Evolutionary conservation across 768 basidiomycete genomes (phyloP).

Genomic region (Suillus placidus): DNA sequence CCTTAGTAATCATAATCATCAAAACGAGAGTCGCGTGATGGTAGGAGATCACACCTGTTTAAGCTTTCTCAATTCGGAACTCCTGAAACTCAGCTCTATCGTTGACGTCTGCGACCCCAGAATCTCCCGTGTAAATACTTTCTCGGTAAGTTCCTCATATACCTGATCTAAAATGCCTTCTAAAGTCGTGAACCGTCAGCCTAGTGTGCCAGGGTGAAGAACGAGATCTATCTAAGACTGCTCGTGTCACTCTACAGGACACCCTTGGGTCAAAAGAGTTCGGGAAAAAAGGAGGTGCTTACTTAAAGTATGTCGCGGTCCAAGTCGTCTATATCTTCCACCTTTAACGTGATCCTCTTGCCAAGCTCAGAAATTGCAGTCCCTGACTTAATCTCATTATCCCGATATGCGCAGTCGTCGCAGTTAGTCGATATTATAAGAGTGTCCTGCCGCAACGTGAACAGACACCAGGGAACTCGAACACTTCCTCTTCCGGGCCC

Average conservation of each 20-base stretch:
- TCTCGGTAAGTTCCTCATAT: slow-evolving; percentile 91
- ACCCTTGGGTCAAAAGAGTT: neutral
- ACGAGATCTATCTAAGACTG: slow-evolving; percentile 87
- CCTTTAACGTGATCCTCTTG: slow-evolving; percentile 86
- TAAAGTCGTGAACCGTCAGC: slow-evolving; percentile 95
- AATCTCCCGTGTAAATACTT: slow-evolving; percentile 79
- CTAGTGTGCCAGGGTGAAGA: slow-evolving; percentile 90
- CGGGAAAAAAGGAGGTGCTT: slow-evolving; percentile 16
- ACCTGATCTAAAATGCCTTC: slow-evolving; percentile 95
- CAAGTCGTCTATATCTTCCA: slow-evolving; percentile 91
- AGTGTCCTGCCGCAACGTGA: slow-evolving; percentile 90
- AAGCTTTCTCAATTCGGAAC: slow-evolving; percentile 67
- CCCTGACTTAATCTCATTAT: slow-evolving; percentile 97
- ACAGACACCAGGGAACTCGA: slow-evolving; percentile 84
- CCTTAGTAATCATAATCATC: slow-evolving; percentile 40
- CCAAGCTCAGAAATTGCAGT: slow-evolving; percentile 86
- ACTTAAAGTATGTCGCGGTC: slow-evolving; percentile 95
- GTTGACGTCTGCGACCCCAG: slow-evolving; percentile 40
- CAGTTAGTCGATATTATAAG: slow-evolving; percentile 99
- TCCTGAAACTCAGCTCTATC: slow-evolving; percentile 64
- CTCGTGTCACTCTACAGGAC: slow-evolving; percentile 82
- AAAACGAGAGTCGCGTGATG: slow-evolving; percentile 10
- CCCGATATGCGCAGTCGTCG: slow-evolving; percentile 91
- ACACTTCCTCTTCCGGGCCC: slow-evolving; percentile 79
- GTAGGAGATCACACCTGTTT: slow-evolving; percentile 57